phyloP scores from a whole-genome alignment of 2,329 filamentous ascomycete species.

The Stagonosporopsis rhizophila region DNA sequence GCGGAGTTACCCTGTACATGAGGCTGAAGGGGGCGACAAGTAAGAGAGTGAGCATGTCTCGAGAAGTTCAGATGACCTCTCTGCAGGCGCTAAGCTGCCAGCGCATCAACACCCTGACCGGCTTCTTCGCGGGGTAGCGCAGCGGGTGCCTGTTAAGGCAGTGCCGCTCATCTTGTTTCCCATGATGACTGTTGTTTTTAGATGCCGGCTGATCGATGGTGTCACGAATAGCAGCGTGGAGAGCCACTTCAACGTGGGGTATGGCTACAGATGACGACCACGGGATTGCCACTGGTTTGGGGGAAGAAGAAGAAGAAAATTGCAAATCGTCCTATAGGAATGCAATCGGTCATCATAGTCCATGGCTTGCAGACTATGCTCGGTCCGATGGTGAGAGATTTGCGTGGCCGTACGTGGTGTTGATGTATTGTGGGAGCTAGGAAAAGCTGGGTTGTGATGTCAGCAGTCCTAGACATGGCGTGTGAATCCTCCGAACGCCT shows the following conservation, averaged over 20 bases:
- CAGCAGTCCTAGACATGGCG: conserved; percentile 12
- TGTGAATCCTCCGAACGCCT: conserved; percentile 13
- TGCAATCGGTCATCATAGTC: not conserved
- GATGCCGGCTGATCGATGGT: conserved; percentile 36
- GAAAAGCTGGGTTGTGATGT: conserved; percentile 10
- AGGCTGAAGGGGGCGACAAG: conserved; percentile 45
- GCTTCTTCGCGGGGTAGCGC: conserved; percentile 40
- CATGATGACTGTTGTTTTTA: conserved; percentile 40
- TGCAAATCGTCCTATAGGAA: not conserved
- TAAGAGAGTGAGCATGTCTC: conserved; percentile 25
- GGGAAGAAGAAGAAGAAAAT: no score
- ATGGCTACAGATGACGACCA: conserved; percentile 3
- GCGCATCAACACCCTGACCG: conserved; percentile 48
- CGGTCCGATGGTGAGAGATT: conserved; percentile 29
- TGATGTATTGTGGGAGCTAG: conserved; percentile 11
- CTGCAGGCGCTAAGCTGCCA: conserved; percentile 48
- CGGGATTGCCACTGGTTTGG: not conserved
- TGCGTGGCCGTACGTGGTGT: conserved; percentile 26
- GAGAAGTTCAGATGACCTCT: conserved; percentile 46
- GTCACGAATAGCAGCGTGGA: conserved; percentile 29
- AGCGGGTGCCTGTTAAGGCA: conserved; percentile 46
- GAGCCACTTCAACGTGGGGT: not conserved
- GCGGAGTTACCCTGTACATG: conserved; percentile 43
- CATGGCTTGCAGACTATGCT: not conserved
- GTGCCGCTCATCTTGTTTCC: conserved; percentile 26